Conservation (phyloP, 78 protist species). For the Monosiga brevicollis region DNA sequence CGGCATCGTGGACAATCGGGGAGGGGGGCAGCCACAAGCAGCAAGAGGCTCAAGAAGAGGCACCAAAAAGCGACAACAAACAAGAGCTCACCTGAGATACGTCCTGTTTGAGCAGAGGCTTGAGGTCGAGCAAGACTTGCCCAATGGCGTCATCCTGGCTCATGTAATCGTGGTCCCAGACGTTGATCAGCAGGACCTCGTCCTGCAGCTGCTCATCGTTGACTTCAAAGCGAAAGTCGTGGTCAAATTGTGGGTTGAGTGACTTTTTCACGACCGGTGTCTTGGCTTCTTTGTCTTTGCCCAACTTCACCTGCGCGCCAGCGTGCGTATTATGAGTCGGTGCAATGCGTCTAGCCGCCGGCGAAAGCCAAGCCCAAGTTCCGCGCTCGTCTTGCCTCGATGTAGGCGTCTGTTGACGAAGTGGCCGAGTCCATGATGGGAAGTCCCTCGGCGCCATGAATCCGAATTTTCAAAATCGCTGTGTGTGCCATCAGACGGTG, state of each 20-base stretch:
- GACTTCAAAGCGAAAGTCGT: constrained; percentile 59
- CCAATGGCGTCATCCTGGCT: constrained; percentile 81
- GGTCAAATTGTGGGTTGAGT: constrained; percentile 71
- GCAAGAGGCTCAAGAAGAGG: too few species aligned
- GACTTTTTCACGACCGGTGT: constrained; percentile 26
- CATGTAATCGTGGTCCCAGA: constrained; percentile 77
- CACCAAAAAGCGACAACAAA: too few species aligned
- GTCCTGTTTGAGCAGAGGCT: background rate
- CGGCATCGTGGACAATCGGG: too few species aligned
- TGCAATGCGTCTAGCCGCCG: too few species aligned
- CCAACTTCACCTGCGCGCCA: too few species aligned
- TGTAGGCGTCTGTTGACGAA: constrained; percentile 79
- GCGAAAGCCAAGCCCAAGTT: too few species aligned
- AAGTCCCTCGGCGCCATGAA: constrained; percentile 70
- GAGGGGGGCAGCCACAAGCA: too few species aligned
- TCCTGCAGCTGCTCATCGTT: constrained; percentile 70
- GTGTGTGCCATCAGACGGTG: too few species aligned
- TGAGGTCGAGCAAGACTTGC: constrained; percentile 29
- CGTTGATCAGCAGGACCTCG: constrained; percentile 22
- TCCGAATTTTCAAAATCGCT: constrained; percentile 55
- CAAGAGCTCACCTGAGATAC: too few species aligned
- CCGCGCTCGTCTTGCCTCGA: constrained; percentile 41
- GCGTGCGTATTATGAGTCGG: background rate
- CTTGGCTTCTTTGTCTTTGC: too few species aligned
- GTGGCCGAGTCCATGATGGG: constrained; percentile 86